Base-by-base conservation (phyloP, 2,329 filamentous ascomycete species). In the Colletotrichum acutatum region DNA sequence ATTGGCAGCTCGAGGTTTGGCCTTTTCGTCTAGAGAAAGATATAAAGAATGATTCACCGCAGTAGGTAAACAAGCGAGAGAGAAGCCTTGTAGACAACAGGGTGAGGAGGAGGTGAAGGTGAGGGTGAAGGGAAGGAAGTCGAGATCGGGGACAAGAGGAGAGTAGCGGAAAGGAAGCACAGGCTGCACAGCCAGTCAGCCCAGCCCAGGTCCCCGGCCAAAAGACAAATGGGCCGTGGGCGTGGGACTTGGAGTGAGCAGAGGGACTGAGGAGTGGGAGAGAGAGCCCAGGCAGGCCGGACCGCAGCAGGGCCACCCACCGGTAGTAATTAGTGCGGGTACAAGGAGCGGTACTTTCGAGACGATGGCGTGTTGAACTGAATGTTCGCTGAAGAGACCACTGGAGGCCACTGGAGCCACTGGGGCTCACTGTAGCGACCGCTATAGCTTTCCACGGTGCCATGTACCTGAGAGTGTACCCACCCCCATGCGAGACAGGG, bases 251-350 rank as follows among this genome's bases (percentile, higher is more conserved):
- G 53, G 64, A 62, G 52, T 53, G 69, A 22, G 24, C 37, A 42
- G 37, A 70, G 61, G 65, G 42, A 64, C 28, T 42, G n/a, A 24
- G 49, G 56, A 57, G 34, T 32, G 26, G 16, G 62, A 49, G 56
- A 53, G 53, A 54, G 59, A 65, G 71, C 60, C 66, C 54, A 66
- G 46, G 61, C 60, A 73, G 37, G 66, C 66, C 60, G 66, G 70
- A 61, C 70, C 60, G 70, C 70, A 72, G 66, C 69, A 71, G 64
- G 68, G 64, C 58, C 70, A 72, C 49, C 65, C 66, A 72, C 53
- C 66, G 59, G 59, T 32, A 58, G 60, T 19, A 71, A 66, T 66
- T 71, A 71, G 66, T 71, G 56, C 56, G 19, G 66, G n/a, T 66
- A 73, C 71, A n/a, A 32, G 1, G 0, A 0, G 0, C 2, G 61